Percentiles rank a stretch among this genome's conserved stretches.
Conservation (phyloP, 495 filamentous ascomycete genomes). For the Xylaria castorea region DNA sequence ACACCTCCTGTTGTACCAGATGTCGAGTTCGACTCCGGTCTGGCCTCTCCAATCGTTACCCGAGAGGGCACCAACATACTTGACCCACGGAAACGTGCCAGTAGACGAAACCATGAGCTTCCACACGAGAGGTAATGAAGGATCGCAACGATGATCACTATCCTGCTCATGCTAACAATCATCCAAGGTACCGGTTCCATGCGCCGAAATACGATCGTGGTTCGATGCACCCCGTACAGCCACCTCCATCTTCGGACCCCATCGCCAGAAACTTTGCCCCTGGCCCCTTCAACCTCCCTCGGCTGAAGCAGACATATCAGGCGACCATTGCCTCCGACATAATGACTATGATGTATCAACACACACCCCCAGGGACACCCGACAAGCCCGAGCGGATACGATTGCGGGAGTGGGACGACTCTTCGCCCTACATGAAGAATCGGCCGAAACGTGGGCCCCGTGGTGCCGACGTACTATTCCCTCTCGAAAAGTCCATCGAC, state of each 20-base stretch:
- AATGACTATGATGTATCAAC: constrained; percentile 85
- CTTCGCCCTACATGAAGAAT: constrained; percentile 92
- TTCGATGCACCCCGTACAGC: constrained; percentile 89
- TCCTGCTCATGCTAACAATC: neutral
- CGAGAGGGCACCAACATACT: constrained; percentile 44
- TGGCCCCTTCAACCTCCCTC: constrained; percentile 88
- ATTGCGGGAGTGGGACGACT: constrained; percentile 85
- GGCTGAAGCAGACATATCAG: constrained; percentile 88
- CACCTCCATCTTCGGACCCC: constrained; percentile 81
- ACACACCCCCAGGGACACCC: constrained; percentile 74
- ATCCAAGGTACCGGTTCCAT: constrained; percentile 83
- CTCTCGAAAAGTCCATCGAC: constrained; percentile 77
- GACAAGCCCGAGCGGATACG: constrained; percentile 68
- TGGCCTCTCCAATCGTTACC: constrained; percentile 41
- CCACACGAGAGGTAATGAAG: constrained; percentile 46
- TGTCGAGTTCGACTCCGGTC: constrained; percentile 48
- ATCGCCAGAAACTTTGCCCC: constrained; percentile 88
- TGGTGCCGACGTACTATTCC: constrained; percentile 65
- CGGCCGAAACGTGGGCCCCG: constrained; percentile 82
- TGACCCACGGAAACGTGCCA: constrained; percentile 52
- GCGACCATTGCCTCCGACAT: constrained; percentile 88
- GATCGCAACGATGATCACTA: neutral
- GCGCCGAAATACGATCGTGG: constrained; percentile 93
- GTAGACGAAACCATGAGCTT: constrained; percentile 47
- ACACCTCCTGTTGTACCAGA: constrained; percentile 32